Evolutionary conservation across 1,284 basidiomycete genomes (phyloP).

Genomic region (Earliella scabrosa): DNA sequence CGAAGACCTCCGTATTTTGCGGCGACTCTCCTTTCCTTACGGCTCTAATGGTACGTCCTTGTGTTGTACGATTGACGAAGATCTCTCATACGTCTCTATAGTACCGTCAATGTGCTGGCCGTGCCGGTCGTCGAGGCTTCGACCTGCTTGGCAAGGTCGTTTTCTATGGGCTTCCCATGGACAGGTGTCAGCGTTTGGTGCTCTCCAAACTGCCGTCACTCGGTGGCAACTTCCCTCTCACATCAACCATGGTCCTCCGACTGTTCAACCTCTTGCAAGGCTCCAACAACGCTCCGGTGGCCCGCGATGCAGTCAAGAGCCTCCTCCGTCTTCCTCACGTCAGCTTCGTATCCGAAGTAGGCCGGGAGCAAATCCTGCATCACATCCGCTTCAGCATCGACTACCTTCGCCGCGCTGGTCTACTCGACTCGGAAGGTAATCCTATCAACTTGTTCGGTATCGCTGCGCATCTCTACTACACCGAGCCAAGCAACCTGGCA

Average conservation of each 20-base stretch:
- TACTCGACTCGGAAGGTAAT: conserved; percentile 55
- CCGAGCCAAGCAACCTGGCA: conserved; percentile 72
- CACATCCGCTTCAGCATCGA: conserved; percentile 75
- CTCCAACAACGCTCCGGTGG: conserved; percentile 52
- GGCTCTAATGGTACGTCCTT: conserved; percentile 56
- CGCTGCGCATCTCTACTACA: conserved; percentile 63
- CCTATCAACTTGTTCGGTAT: conserved; percentile 64
- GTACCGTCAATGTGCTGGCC: conserved; percentile 72
- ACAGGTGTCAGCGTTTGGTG: conserved; percentile 63
- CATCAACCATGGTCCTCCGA: conserved; percentile 65
- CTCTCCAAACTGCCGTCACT: conserved; percentile 68
- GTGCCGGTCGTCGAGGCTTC: conserved; percentile 66
- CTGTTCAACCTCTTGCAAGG: conserved; percentile 68
- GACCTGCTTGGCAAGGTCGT: conserved; percentile 73
- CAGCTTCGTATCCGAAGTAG: conserved; percentile 56
- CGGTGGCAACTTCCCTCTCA: conserved; percentile 66
- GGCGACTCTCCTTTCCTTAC: conserved; percentile 71
- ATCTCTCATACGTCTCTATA: conserved; percentile 27
- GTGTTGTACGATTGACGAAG: neutral
- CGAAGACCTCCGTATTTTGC: conserved; percentile 67
- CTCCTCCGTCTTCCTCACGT: conserved; percentile 61
- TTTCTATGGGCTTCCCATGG: conserved; percentile 68
- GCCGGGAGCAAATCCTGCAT: conserved; percentile 60
- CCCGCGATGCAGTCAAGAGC: conserved; percentile 53
- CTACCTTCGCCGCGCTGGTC: conserved; percentile 59